Evolutionary conservation across 805 yeast genomes (phyloP).

Genomic region (Spathaspora sp.): DNA sequence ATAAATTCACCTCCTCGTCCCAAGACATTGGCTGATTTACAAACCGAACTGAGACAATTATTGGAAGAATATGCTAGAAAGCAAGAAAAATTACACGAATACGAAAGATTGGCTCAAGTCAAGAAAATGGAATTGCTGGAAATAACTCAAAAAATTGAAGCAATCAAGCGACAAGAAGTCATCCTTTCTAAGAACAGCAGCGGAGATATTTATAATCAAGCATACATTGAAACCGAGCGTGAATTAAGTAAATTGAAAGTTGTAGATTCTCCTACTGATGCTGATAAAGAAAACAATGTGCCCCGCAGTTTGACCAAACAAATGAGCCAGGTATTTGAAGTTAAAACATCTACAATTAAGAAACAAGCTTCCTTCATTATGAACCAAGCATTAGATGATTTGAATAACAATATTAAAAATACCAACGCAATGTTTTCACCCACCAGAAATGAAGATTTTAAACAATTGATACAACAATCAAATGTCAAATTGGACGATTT

Average conservation of each 20-base stretch:
- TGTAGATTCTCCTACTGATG: neutral
- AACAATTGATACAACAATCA: conserved; percentile 1
- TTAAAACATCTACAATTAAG: conserved; percentile 2
- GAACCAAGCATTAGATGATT: conserved; percentile 6
- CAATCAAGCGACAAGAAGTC: conserved; percentile 11
- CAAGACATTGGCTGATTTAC: conserved; percentile 3
- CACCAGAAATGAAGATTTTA: neutral
- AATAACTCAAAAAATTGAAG: conserved; percentile 20
- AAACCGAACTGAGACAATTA: conserved; percentile 10
- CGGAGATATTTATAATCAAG: conserved; percentile 7
- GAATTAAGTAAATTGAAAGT: conserved; percentile 1
- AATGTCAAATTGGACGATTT: conserved; percentile 19
- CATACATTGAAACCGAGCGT: conserved; percentile 5
- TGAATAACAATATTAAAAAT: conserved; percentile 13
- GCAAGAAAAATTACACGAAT: conserved; percentile 49
- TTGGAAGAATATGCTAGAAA: conserved; percentile 40
- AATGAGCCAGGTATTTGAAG: conserved; percentile 1
- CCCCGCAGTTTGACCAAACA: conserved; percentile 1
- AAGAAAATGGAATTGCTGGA: conserved; percentile 34
- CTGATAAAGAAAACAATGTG: neutral
- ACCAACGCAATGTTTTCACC: conserved; percentile 19
- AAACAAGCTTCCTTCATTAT: conserved; percentile 5
- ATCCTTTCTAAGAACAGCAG: neutral
- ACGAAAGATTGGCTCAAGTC: conserved; percentile 36
- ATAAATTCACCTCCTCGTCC: neutral